Base-by-base conservation (phyloP, 306 rosid genomes). In the Adenanthera pavonina region DNA sequence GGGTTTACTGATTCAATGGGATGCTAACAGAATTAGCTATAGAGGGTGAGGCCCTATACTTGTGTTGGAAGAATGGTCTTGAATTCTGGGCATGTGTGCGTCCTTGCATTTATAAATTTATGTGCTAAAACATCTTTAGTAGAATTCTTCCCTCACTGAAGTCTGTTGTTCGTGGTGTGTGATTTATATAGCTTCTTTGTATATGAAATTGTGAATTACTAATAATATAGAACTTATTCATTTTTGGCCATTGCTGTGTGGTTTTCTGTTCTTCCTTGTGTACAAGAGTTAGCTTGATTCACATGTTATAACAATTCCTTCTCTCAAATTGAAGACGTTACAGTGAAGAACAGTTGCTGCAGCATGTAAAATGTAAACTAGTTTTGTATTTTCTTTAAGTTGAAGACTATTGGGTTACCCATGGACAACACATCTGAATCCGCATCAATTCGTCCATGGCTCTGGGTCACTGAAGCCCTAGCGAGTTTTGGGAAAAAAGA, bases 401-500 rank as follows among this genome's bases (percentile, higher is more conserved):
- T 69, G 66, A 43, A 6, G 41, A 74, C 10, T 30, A 66, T 36
- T 46, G 71, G 65, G 71, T 76, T 59, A 34, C 19, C 49, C 71
- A 89, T 89, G 97, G 89, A 75, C 0, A 61, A 68, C 44, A 16
- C 85, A 77, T 51, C 78, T 66, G 76, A 77, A 36, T 78, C 85
- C 9, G 76, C 77, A 52, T 81, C 87, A 30, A 17, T 35, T 41
- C 81, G 82, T 72, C 87, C 92, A 48, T 89, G 97, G 94, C 71
- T 52, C 78, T 94, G 95, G 97, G 84, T 85, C 74, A 86, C 89
- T 40, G 94, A 94, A 87, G 86, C 92, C 81, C 82, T 90, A 15
- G 91, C 94, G 48, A 38, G 82, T 75, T 62, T 54, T 79, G 81
- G 69, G 36, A 77, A 88, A 72, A 78, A 89, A 17, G 48, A 70